Conservation (phyloP, 2,329 filamentous ascomycete species). For the Exophiala viscosa region DNA sequence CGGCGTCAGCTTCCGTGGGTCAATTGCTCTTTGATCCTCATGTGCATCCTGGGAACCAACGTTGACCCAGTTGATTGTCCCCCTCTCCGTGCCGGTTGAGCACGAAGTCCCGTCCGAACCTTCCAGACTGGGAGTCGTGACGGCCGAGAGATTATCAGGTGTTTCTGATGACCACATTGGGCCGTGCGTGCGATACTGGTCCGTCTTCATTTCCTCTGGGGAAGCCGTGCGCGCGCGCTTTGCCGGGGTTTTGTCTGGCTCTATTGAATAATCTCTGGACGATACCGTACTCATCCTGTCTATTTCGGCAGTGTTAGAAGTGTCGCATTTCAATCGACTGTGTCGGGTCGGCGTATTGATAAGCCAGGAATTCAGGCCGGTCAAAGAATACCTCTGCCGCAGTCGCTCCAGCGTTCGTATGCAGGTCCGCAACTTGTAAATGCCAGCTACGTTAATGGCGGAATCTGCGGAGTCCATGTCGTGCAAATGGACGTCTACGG, state of each 20-base stretch:
- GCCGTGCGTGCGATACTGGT: constrained; percentile 13
- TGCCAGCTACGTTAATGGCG: constrained; percentile 66
- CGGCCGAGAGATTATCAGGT: constrained; percentile 16
- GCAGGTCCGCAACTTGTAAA: constrained; percentile 81
- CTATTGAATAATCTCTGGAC: neutral
- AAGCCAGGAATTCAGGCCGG: constrained; percentile 91
- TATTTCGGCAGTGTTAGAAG: neutral
- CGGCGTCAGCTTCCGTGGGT: constrained; percentile 30
- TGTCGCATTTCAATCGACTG: constrained; percentile 41
- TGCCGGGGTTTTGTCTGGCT: constrained; percentile 3
- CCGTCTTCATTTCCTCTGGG: constrained; percentile 24
- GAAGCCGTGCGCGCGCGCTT: constrained; percentile 21
- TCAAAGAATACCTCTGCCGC: constrained; percentile 83
- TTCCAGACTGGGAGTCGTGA: constrained; percentile 22
- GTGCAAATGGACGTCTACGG: constrained; percentile 88
- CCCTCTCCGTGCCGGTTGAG: constrained; percentile 14
- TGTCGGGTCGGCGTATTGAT: constrained; percentile 89
- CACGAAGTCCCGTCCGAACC: constrained; percentile 15
- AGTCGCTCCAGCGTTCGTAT: constrained; percentile 88
- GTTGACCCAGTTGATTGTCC: constrained; percentile 10
- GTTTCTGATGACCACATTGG: constrained; percentile 20
- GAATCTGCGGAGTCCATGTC: constrained; percentile 82
- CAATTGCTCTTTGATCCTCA: neutral
- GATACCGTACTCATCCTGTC: neutral
- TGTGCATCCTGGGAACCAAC: neutral